Conservation (phyloP, 2,329 filamentous ascomycete species). For the Penicillium sp. region DNA sequence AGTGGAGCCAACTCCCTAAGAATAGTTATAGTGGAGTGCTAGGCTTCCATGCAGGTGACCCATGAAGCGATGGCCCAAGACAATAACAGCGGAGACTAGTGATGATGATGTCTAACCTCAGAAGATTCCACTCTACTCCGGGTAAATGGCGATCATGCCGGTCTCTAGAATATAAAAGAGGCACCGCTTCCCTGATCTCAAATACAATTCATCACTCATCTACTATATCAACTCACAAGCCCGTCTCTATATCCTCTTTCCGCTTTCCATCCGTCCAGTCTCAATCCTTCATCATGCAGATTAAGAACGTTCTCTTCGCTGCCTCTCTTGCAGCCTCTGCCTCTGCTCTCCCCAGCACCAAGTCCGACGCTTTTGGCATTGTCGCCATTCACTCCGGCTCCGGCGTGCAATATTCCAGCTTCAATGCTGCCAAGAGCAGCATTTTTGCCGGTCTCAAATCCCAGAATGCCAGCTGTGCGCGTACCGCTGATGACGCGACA, state of each 20-base stretch:
- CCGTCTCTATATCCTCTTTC: neutral
- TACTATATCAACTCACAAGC: neutral
- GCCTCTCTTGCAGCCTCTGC: conserved; percentile 33
- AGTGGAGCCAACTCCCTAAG: too few relatives aligned
- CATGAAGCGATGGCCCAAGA: too few relatives aligned
- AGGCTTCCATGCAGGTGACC: too few relatives aligned
- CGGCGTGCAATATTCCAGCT: conserved; percentile 47
- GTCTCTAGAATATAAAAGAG: too few relatives aligned
- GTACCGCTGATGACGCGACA: conserved; percentile 44
- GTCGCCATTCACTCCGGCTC: conserved; percentile 53
- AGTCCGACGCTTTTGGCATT: conserved; percentile 47
- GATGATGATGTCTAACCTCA: too few relatives aligned
- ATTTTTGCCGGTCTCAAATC: conserved; percentile 47
- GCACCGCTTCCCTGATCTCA: too few relatives aligned
- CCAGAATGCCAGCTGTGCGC: conserved; percentile 53
- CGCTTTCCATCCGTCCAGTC: neutral
- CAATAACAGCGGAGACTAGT: too few relatives aligned
- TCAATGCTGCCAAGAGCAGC: conserved; percentile 48
- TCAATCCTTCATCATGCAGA: conserved; percentile 25
- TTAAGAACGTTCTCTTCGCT: conserved; percentile 28
- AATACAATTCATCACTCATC: too few relatives aligned
- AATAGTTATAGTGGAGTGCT: too few relatives aligned
- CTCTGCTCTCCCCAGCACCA: conserved; percentile 23
- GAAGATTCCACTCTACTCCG: too few relatives aligned
- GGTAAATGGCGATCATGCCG: too few relatives aligned